These are phyloP conservation scores for Boletus eberwhitei DNA, from an alignment of 768 basidiomycete species.

Conservation along the genomic window DNA sequence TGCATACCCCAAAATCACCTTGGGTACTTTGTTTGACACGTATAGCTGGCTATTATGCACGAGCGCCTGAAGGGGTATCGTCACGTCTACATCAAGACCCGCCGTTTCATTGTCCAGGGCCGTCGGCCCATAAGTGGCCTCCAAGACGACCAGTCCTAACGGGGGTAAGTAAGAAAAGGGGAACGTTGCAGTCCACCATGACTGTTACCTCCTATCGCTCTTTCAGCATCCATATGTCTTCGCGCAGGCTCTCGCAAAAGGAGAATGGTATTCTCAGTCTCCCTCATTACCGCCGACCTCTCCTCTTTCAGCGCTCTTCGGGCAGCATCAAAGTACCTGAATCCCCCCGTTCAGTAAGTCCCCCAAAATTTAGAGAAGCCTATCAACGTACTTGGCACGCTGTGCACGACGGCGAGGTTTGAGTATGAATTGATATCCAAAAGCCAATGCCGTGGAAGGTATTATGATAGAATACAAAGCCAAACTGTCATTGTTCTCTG, in stretches of 20 bases:
- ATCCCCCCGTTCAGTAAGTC: slow-evolving; percentile 15
- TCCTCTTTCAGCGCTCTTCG: slow-evolving; percentile 62
- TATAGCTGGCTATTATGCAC: slow-evolving; percentile 76
- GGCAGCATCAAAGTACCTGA: slow-evolving; percentile 65
- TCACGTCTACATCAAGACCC: slow-evolving; percentile 70
- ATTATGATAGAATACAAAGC: slow-evolving; percentile 51
- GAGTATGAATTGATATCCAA: slow-evolving; percentile 57
- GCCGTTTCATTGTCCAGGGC: slow-evolving; percentile 47
- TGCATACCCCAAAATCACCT: slow-evolving; percentile 42
- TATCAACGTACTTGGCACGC: slow-evolving; percentile 46
- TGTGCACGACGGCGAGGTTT: slow-evolving; percentile 52
- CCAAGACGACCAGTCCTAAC: slow-evolving; percentile 71
- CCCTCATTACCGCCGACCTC: slow-evolving; percentile 56
- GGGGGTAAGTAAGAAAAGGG: slow-evolving; percentile 14
- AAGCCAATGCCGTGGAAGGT: slow-evolving; percentile 49
- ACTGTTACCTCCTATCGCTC: slow-evolving; percentile 58
- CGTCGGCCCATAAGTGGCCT: slow-evolving; percentile 68
- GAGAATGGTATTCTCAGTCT: slow-evolving; percentile 57
- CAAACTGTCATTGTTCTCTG: slow-evolving; percentile 43
- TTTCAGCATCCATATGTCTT: slow-evolving; percentile 62
- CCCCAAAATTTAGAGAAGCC: slow-evolving; percentile 7
- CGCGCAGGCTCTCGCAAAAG: slow-evolving; percentile 68
- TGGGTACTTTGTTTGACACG: slow-evolving; percentile 71
- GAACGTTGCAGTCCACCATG: slow-evolving; percentile 1
- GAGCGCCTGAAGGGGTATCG: slow-evolving; percentile 75